phyloP scores from a whole-genome alignment of 2,329 filamentous ascomycete species.

The Verticillium tricorpus region DNA sequence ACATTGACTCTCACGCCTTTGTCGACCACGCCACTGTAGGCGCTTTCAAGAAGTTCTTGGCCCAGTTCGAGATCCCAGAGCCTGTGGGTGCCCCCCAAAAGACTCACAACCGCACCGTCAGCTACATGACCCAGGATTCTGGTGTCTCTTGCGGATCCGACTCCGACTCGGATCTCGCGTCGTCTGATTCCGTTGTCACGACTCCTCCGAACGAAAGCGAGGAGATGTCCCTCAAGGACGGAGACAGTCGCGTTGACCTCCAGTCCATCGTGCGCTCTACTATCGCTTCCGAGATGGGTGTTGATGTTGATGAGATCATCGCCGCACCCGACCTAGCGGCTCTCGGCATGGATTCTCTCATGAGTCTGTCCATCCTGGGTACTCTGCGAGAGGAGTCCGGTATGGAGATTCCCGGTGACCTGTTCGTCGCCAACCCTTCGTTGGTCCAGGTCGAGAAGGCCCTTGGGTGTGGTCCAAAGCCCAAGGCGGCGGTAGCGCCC shows the following conservation, averaged over 20 bases:
- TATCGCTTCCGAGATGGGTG: conserved; percentile 67
- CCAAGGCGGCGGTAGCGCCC: conserved; percentile 23
- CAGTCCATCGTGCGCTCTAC: conserved; percentile 57
- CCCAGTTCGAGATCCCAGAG: conserved; percentile 26
- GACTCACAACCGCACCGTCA: conserved; percentile 14
- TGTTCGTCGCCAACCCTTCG: conserved; percentile 56
- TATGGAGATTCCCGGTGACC: conserved; percentile 51
- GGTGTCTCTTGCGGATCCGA: conserved; percentile 32
- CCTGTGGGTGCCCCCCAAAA: neutral
- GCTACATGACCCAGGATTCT: conserved; percentile 21
- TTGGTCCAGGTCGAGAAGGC: conserved; percentile 62
- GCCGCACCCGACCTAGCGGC: conserved; percentile 50
- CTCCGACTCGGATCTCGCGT: conserved; percentile 40
- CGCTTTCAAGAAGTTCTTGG: conserved; percentile 42
- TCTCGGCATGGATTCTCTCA: conserved; percentile 55
- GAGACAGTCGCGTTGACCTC: conserved; percentile 35
- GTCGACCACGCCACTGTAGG: conserved; percentile 51
- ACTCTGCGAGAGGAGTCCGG: conserved; percentile 50
- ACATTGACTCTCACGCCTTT: conserved; percentile 48
- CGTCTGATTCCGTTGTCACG: conserved; percentile 44
- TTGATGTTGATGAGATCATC: conserved; percentile 60
- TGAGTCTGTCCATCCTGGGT: conserved; percentile 52
- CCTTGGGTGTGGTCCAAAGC: conserved; percentile 47
- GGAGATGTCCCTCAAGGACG: conserved; percentile 40
- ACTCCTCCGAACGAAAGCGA: conserved; percentile 46